Conservation (phyloP, 2,329 filamentous ascomycete genomes). For the Hypocrella siamensis region DNA sequence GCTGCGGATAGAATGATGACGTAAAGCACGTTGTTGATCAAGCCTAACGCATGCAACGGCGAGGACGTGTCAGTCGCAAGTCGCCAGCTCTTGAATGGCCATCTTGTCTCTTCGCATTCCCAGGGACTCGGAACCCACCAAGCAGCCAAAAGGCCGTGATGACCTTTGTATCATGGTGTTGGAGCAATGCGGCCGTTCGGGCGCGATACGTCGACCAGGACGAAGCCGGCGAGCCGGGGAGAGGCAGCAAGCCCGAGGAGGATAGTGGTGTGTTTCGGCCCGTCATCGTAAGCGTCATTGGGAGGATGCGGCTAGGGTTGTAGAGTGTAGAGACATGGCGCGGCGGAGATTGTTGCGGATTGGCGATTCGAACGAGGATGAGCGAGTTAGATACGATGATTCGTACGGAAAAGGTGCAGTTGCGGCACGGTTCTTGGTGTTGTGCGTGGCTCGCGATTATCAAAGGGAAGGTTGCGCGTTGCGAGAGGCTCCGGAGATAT, state of each 20-base stretch:
- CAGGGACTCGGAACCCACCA: constrained; percentile 38
- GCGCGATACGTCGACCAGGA: constrained; percentile 63
- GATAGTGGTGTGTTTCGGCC: constrained; percentile 24
- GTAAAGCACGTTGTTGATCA: constrained; percentile 94
- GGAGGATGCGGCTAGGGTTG: not conserved
- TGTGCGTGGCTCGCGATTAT: too few species aligned
- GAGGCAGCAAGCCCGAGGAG: constrained; percentile 32
- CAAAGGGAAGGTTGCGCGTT: too few species aligned
- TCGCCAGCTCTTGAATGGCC: too few species aligned
- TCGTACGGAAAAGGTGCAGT: too few species aligned
- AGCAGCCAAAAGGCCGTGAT: constrained; percentile 85
- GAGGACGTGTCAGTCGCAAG: too few species aligned
- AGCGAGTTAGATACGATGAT: too few species aligned
- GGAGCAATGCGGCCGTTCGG: constrained; percentile 46
- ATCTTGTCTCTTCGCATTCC: too few species aligned
- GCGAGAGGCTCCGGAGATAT: too few species aligned
- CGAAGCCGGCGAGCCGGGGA: constrained; percentile 42
- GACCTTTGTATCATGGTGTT: constrained; percentile 54
- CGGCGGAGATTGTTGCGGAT: not conserved
- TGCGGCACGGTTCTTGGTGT: too few species aligned
- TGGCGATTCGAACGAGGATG: too few species aligned
- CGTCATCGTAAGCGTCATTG: constrained; percentile 13
- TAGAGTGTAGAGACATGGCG: not conserved
- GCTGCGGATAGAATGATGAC: constrained; percentile 92
- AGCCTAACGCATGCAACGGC: constrained; percentile 11